Base-by-base conservation (phyloP, 1,284 basidiomycete species). In the Naganishia liquefaciens region DNA sequence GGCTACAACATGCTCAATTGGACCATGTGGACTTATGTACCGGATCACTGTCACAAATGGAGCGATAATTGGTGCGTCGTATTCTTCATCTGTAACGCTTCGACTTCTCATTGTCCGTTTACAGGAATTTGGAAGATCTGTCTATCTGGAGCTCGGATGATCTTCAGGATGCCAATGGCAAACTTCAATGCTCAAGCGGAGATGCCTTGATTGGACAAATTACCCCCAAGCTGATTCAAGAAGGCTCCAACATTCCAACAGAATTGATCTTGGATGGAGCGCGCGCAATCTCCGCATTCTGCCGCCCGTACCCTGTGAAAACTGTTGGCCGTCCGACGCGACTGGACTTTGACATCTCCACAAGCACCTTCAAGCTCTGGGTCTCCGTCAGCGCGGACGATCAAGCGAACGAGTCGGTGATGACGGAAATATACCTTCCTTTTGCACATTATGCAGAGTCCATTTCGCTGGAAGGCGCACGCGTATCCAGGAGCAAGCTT, bases 21-120 rank as follows among this genome's bases (percentile, higher is more conserved):
- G 75, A 92, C 93, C 19, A 77, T 93, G 9, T 98, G 95, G 95
- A 93, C 87, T 28, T 98, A 98, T 74, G 88, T 88, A 62, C 83
- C 91, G 0, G 79, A 82, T 70, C 82, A 83, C 74, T 84, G 82
- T 27, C 93, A 97, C 75, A 79, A 85, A 73, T 97, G 91, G 91
- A 93, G 94, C 21, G 95, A 98, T 76, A 87, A 87, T 2, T 99
- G 94, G 78, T 76, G 57, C 66, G 72, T 72, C 21, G 25, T 30
- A 0, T 44, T 6, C 27, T 2, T 43, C 57, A 2, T 19, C 15
- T 60, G 19, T 52, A 51, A 63, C 51, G 69, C 54, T 13, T 10
- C 40, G 27, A 33, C 1, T 37, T 17, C 11, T 21, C 15, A 50
- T 33, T 43, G 10, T 37, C 21, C 5, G 40, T 19, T n/a, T 25